Evolutionary conservation across 2,329 filamentous ascomycete species (phyloP).

Genomic region (Fusarium sp.): DNA sequence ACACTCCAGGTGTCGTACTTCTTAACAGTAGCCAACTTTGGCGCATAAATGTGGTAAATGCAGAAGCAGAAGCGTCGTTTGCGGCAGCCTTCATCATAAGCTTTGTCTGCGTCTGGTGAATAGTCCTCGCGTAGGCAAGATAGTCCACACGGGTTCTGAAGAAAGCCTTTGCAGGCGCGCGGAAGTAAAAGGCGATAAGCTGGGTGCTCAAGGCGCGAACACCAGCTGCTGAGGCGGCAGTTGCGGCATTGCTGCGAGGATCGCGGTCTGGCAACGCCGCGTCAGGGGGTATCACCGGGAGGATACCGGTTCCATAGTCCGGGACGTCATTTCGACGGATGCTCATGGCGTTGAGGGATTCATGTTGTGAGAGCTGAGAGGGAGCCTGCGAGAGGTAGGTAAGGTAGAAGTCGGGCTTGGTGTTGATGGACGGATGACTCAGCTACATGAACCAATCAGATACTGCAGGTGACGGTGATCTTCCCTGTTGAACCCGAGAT

Average conservation of each 20-base stretch:
- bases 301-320: slow-evolving; percentile 51
- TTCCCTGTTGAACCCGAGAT: slow-evolving; percentile 25
- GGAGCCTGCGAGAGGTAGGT: slow-evolving; percentile 5
- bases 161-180: slow-evolving; percentile 91
- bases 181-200: slow-evolving; percentile 90
- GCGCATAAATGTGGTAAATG: slow-evolving; percentile 51
- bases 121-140: slow-evolving; percentile 68
- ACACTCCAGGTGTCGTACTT: slow-evolving; percentile 76
- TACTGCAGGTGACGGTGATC: slow-evolving; percentile 9
- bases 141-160: slow-evolving; percentile 93
- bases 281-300: slow-evolving; percentile 61
- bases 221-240: slow-evolving; percentile 85
- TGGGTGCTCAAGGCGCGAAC: slow-evolving; percentile 87
- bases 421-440: slow-evolving; percentile 40
- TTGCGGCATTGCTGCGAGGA: slow-evolving; percentile 67
- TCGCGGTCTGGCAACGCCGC: slow-evolving; percentile 60
- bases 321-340: slow-evolving; percentile 52
- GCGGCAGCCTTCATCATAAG: slow-evolving; percentile 55
- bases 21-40: slow-evolving; percentile 66
- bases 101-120: slow-evolving; percentile 63
- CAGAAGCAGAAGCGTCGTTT: slow-evolving; percentile 53
- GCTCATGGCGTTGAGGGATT: slow-evolving; percentile 53
- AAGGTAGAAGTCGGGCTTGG: slow-evolving; percentile 15
- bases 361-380: slow-evolving; percentile 45
- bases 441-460: slow-evolving; percentile 40